phyloP scores from a whole-genome alignment of 2,329 filamentous ascomycete genomes.

The Biscogniauxia marginata region DNA sequence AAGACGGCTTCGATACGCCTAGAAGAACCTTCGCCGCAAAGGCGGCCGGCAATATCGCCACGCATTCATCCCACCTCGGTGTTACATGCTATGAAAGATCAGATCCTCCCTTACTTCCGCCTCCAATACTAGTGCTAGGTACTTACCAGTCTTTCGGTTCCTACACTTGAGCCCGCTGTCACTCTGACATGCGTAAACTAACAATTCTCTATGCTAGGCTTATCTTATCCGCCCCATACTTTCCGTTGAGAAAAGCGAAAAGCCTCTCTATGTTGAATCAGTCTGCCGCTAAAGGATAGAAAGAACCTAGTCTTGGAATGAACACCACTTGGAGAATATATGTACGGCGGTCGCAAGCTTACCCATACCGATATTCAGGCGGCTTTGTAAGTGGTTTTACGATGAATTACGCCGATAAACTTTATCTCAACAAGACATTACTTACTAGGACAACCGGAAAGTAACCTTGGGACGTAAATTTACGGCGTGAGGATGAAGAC shows the following conservation, averaged over 20 bases:
- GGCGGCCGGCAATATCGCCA: conserved; percentile 10
- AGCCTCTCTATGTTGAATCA: not conserved
- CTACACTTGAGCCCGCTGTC: not conserved
- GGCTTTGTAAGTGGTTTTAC: no score
- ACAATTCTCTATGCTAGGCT: not conserved
- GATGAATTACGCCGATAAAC: not conserved
- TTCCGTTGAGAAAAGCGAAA: not conserved
- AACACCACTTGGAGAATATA: not conserved
- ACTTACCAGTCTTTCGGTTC: not conserved
- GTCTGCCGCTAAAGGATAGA: not conserved
- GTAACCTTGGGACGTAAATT: not conserved
- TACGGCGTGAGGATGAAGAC: not conserved
- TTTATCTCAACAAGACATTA: not conserved
- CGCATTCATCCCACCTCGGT: conserved; percentile 18
- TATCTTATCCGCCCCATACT: not conserved
- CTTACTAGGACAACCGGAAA: not conserved
- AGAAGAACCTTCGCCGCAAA: conserved; percentile 2
- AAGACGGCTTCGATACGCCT: not conserved
- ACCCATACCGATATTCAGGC: not conserved
- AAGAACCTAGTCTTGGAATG: not conserved
- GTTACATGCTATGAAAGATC: conserved; percentile 24
- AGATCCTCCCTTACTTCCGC: conserved; percentile 19
- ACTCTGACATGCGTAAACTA: not conserved
- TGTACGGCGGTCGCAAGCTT: not conserved
- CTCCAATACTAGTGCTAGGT: not conserved